phyloP scores from a whole-genome alignment of 139 green algal species.

The Haematococcus sp. region DNA sequence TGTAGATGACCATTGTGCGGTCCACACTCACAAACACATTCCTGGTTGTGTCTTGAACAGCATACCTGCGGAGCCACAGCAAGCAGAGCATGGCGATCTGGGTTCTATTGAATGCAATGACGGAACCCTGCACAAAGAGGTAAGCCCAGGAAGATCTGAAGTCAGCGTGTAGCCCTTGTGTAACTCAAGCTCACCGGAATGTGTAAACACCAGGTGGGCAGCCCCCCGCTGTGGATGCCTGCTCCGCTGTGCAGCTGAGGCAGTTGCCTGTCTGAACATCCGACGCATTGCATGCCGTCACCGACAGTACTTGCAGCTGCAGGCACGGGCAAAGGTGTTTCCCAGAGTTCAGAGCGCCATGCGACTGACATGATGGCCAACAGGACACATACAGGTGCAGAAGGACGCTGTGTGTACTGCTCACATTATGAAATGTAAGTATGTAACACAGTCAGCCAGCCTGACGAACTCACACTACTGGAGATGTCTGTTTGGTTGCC shows the following conservation, averaged over 20 bases:
- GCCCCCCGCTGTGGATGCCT: conserved; percentile 3
- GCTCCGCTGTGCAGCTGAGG: conserved; percentile 17
- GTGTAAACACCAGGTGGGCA: conserved; percentile 31
- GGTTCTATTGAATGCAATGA: too few relatives aligned
- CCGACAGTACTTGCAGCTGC: too few relatives aligned
- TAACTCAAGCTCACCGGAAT: not conserved
- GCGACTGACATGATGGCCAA: conserved; percentile 12
- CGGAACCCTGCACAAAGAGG: too few relatives aligned
- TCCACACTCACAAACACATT: not conserved
- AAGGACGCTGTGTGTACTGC: too few relatives aligned
- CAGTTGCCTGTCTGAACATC: not conserved
- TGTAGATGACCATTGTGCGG: conserved; percentile 7
- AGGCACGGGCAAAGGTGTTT: not conserved
- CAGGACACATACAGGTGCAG: too few relatives aligned
- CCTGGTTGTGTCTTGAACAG: not conserved
- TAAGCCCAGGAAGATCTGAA: too few relatives aligned
- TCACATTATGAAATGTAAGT: too few relatives aligned
- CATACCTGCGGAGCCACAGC: not conserved
- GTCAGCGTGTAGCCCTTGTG: too few relatives aligned
- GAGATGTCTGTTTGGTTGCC: not conserved
- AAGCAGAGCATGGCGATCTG: too few relatives aligned
- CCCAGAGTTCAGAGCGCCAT: conserved; percentile 11
- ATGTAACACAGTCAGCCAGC: too few relatives aligned
- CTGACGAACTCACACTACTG: not conserved
- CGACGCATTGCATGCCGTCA: too few relatives aligned